Conservation (phyloP, 768 basidiomycete genomes). For the Fistulinella prunicolor region DNA sequence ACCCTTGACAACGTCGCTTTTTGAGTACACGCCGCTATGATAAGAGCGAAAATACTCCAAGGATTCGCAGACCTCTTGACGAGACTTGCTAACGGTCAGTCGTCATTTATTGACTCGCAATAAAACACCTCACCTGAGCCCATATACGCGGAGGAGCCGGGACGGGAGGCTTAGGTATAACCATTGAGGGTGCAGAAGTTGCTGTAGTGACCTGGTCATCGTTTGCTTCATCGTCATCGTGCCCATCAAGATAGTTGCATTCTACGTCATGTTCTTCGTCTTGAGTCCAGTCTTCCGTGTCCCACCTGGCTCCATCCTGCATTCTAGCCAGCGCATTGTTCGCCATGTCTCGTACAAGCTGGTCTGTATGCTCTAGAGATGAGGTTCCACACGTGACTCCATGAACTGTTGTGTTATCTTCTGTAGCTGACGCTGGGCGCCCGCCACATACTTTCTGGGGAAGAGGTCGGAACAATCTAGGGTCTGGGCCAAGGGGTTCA, state of each 20-base stretch:
- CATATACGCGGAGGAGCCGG: slow-evolving; percentile 38
- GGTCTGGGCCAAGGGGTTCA: slow-evolving; percentile 17
- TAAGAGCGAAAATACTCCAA: slow-evolving; percentile 67
- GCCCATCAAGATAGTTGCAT: slow-evolving; percentile 1
- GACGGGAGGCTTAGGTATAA: slow-evolving; percentile 23
- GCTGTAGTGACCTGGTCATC: slow-evolving; percentile 15
- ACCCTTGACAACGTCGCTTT: slow-evolving; percentile 59
- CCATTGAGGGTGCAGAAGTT: not conserved
- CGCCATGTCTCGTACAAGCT: slow-evolving; percentile 16
- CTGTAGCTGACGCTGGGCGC: not conserved
- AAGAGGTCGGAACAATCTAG: slow-evolving; percentile 20
- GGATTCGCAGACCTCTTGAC: slow-evolving; percentile 83
- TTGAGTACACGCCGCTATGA: slow-evolving; percentile 76
- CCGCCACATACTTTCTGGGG: slow-evolving; percentile 14
- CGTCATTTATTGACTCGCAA: not conserved
- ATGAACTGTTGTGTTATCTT: not conserved
- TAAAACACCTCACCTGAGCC: slow-evolving; percentile 37
- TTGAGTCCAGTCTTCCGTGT: slow-evolving; percentile 25
- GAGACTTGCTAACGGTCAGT: slow-evolving; percentile 46
- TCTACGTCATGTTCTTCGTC: slow-evolving; percentile 20
- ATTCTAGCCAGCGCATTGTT: slow-evolving; percentile 11
- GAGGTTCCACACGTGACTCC: not conserved
- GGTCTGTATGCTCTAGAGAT: slow-evolving; percentile 18
- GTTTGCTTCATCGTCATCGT: slow-evolving; percentile 9
- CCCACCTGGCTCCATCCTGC: slow-evolving; percentile 4